Base-by-base conservation (phyloP, 768 basidiomycete genomes). In the Podaxis carcinomalis region DNA sequence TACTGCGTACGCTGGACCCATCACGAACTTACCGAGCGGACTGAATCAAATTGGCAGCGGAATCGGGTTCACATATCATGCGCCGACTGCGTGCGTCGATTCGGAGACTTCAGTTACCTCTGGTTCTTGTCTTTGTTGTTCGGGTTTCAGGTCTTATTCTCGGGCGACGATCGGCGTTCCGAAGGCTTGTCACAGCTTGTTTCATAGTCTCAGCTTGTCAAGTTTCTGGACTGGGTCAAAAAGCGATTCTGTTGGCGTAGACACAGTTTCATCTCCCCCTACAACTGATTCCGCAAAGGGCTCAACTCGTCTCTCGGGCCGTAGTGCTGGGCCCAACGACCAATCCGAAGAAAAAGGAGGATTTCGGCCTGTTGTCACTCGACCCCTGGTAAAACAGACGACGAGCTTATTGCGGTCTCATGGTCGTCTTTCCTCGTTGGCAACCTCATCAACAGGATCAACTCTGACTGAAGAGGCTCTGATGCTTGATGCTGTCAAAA, bases 31-130 rank as follows among this genome's bases (percentile, higher is more conserved):
- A 14, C 84, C 84, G 0, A 66, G 68, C 44, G 80, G 80, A 2
- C 59, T 81, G 19, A 75, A 78, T 68, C 77, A 80, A 44, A 78
- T 80, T 42, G 82, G 82, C 21, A 77, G 75, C 35, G 82, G 85
- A 23, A 84, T 83, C 52, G 82, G 82, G 5, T 84, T 79, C 66
- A 80, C 72, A 27, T 80, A 79, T 67, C 74, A 65, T 35, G 56
- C 74, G 4, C 75, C 75, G 1, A 53, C 61, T 27, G 70, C 74
- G 27, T 2, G 14, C 6, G 21, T 35, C 9, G 19, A 25, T 35
- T 6, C 37, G 23, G 25, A 42, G 25, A 27, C 23, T 3, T 23
- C 36, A 10, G 57, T n/a, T 39, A 5, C n/a, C 16, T 7, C 25
- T 16, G 36, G 27, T 5, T 51, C 49, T 21, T 59, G 67, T 36